These are phyloP conservation scores for Aspergillus nidulans DNA, from an alignment of 495 filamentous ascomycete genomes.

Conservation along the genomic window DNA sequence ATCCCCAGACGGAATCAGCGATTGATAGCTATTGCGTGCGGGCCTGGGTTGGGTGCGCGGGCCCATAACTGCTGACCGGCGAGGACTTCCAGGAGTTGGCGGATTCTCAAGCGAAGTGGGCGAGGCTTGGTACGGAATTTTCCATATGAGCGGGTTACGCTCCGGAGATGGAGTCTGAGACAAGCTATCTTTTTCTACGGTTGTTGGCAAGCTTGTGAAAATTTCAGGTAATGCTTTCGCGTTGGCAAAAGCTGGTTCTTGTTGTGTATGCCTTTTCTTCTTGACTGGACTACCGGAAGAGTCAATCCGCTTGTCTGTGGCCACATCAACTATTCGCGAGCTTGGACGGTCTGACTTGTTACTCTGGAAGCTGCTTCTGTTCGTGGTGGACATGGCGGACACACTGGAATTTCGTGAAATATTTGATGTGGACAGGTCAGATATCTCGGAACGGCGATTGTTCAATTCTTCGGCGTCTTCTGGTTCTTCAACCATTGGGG, in stretches of 20 bases:
- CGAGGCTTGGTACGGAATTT: constrained; percentile 19
- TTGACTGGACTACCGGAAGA: constrained; percentile 20
- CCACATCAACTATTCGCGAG: constrained; percentile 2
- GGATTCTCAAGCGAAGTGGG: constrained; percentile 23
- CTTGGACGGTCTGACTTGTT: neutral
- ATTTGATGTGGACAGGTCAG: constrained; percentile 17
- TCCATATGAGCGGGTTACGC: constrained; percentile 26
- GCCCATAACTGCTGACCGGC: constrained; percentile 34
- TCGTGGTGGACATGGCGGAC: constrained; percentile 17
- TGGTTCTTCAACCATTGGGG: constrained; percentile 36
- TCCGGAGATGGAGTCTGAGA: constrained; percentile 36
- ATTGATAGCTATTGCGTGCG: constrained; percentile 22
- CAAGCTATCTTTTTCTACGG: constrained; percentile 16
- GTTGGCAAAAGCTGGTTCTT: constrained; percentile 3
- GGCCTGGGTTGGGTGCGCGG: constrained; percentile 34
- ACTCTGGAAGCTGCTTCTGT: constrained; percentile 15
- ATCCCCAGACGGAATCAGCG: constrained; percentile 18
- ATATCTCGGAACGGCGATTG: constrained; percentile 12
- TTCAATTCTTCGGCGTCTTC: constrained; percentile 35
- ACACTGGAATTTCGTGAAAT: constrained; percentile 18
- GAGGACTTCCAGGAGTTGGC: constrained; percentile 28
- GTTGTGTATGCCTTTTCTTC: constrained; percentile 23
- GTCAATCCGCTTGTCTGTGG: constrained; percentile 18
- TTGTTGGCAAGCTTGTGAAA: constrained; percentile 24
- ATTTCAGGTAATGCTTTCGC: constrained; percentile 25